A percentile compares a stretch with the other conserved stretches of the same genome.
Evolutionary conservation across 176 grass and related monocot genomes (phyloP).

Genomic region (Calamus simplicifolius): DNA sequence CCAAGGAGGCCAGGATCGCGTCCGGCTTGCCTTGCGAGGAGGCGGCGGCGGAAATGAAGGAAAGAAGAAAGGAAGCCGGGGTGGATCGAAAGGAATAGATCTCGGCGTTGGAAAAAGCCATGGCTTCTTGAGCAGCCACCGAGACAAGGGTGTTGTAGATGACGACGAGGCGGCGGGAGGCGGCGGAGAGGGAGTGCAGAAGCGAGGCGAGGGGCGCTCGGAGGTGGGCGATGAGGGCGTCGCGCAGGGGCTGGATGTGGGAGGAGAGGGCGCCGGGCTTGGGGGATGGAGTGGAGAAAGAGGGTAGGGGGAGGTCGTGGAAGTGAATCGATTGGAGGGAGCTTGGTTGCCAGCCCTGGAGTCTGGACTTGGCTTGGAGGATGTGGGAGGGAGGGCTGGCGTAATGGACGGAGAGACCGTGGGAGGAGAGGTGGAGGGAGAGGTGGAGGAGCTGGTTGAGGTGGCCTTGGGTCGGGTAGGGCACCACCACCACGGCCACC

Average conservation of each 20-base stretch:
- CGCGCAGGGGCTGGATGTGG: slow-evolving; percentile 39
- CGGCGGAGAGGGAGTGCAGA: slow-evolving; percentile 17
- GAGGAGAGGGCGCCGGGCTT: slow-evolving; percentile 29
- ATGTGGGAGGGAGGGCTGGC: slow-evolving; percentile 40
- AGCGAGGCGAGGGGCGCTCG: slow-evolving; percentile 25
- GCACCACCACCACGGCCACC: slow-evolving; percentile 46
- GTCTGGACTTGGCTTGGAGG: slow-evolving; percentile 29
- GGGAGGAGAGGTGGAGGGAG: slow-evolving; percentile 33
- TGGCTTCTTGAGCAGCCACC: slow-evolving; percentile 42
- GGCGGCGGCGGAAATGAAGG: slow-evolving; percentile 14
- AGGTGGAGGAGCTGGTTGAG: slow-evolving; percentile 64
- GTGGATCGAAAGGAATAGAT: slow-evolving; percentile 10
- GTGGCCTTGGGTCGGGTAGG: slow-evolving; percentile 55
- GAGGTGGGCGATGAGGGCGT: slow-evolving; percentile 21
- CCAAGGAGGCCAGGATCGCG: not conserved
- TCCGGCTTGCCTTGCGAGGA: not conserved
- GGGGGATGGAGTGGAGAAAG: slow-evolving; percentile 30
- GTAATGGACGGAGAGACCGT: slow-evolving; percentile 48
- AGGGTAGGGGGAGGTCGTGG: slow-evolving; percentile 28
- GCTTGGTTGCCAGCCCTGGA: slow-evolving; percentile 19
- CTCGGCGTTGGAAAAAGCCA: slow-evolving; percentile 41
- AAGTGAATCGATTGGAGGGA: slow-evolving; percentile 21
- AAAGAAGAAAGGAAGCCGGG: slow-evolving; percentile 15
- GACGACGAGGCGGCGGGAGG: slow-evolving; percentile 30
- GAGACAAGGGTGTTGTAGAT: slow-evolving; percentile 40